These are phyloP conservation scores for Colletotrichum zoysiae DNA, from an alignment of 2,329 filamentous ascomycete species.

Conservation along the genomic window DNA sequence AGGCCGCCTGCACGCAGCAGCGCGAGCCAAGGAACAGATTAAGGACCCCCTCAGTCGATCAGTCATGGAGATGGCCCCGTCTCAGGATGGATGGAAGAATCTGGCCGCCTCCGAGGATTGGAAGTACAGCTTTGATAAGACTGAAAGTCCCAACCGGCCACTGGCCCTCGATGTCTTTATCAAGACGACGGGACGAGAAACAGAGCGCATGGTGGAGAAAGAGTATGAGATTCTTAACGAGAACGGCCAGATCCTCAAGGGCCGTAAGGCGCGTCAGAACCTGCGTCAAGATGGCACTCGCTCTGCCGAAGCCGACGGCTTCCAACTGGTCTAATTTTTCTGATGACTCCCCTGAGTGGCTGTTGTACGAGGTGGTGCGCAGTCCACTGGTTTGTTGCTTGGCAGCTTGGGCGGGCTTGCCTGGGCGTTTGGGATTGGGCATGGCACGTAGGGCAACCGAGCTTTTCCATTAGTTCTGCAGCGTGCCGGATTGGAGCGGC, in stretches of 20 bases:
- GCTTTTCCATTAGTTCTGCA: background rate
- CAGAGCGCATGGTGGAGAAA: conserved; percentile 60
- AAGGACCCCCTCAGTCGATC: conserved; percentile 52
- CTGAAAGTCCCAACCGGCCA: conserved; percentile 54
- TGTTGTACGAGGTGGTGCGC: conserved; percentile 2
- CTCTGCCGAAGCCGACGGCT: conserved; percentile 54
- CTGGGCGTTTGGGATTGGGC: conserved; percentile 25
- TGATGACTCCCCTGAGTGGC: background rate
- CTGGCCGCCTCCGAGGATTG: conserved; percentile 49
- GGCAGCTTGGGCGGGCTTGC: background rate
- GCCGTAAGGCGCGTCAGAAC: conserved; percentile 57
- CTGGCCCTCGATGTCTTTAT: conserved; percentile 56
- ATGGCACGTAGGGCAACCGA: conserved; percentile 10
- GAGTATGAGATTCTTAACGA: conserved; percentile 62
- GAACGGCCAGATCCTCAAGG: conserved; percentile 59
- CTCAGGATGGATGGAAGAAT: conserved; percentile 34
- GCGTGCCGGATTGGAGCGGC: background rate
- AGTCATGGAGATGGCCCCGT: conserved; percentile 50
- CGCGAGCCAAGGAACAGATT: conserved; percentile 52
- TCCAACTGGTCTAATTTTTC: conserved; percentile 54
- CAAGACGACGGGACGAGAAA: conserved; percentile 54
- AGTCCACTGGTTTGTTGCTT: background rate
- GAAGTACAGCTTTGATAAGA: conserved; percentile 60
- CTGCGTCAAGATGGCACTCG: conserved; percentile 51
- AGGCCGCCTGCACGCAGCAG: conserved; percentile 50